A percentile compares a stretch with the other conserved stretches of the same genome.
Evolutionary conservation across 1,284 basidiomycete genomes (phyloP).

Genomic region (Abortiporus biennis): DNA sequence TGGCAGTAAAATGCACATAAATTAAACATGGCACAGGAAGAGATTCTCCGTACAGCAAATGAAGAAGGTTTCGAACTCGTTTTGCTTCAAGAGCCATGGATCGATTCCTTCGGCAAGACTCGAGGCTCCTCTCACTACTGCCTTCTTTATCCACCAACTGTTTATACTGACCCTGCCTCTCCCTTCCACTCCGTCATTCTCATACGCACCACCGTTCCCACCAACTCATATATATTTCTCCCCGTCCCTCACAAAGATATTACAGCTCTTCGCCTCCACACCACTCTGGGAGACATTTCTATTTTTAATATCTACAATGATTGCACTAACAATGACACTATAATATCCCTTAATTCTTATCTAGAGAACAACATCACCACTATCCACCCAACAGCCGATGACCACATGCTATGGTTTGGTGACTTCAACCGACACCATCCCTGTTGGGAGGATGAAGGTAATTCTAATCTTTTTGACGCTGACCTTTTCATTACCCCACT

Average conservation of each 20-base stretch:
- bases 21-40: not conserved
- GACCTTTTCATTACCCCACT: slow-evolving; percentile 13
- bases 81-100: slow-evolving; percentile 7
- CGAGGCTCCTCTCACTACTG: not conserved
- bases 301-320: slow-evolving; percentile 7
- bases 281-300: not conserved
- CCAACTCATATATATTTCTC: not conserved
- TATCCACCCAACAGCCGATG: not conserved
- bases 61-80: slow-evolving; percentile 1
- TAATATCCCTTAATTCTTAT: not conserved
- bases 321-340: not conserved
- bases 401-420: slow-evolving; percentile 29
- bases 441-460: slow-evolving; percentile 33
- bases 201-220: slow-evolving; percentile 1
- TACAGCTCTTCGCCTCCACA: slow-evolving; percentile 4
- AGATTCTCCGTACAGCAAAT: not conserved
- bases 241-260: not conserved
- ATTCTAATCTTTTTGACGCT: slow-evolving; percentile 20
- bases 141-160: slow-evolving; percentile 4
- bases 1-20: slow-evolving; percentile 1
- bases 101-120: not conserved
- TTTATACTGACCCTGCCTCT: not conserved
- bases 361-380: not conserved
- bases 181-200: slow-evolving; percentile 1
- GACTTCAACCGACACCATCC: slow-evolving; percentile 49